Base-by-base conservation (phyloP, 345 rosid genomes). In the Orychophragmus violaceus region DNA sequence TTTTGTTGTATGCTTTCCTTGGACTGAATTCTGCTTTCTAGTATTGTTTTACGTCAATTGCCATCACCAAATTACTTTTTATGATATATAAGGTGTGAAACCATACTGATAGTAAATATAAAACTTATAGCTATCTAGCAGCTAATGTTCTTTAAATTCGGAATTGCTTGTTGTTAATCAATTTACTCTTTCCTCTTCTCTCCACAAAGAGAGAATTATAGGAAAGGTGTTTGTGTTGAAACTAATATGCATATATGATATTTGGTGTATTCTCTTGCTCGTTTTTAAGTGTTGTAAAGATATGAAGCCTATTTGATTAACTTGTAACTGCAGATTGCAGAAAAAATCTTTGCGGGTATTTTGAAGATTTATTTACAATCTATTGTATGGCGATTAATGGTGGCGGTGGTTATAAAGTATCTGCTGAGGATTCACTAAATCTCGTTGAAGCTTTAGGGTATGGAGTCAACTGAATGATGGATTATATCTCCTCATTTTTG, bases 391-490 rank as follows among this genome's bases (percentile, higher is more conserved):
- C 97, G 69, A 82, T 89, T 33, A 86, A 78, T 62, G 96, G 90
- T 42, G 87, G 85, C 78, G 91, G 86, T 75, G 81, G 85, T 68
- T 83, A 84, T 66, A 95, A 89, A 83, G 89, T 86, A 52, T 85
- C 96, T 63, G 86, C 96, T 2, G 99, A 87, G 74, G 99, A 95
- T 76, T 87, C 96, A 3, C 71, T 91, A 77, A 85, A 89, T 76
- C 78, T 95, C 28, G 97, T 95, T 9, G 99, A 95, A 81, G 99
- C 99, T 51, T 84, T 95, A 60, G 85, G 97, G 97, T 94, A 78
- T 19, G 67, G 59, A 64, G 51, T 68, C 18, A 48, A 32, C 28
- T 64, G 50, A 36, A 25, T 30, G 66, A 62, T 14, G 54, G 44
- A 55, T 61, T 69, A 52, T 32, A 25, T 50, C 51, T 45, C 17